phyloP scores from a whole-genome alignment of 129 eudicot species.

The Flaveria robusta region DNA sequence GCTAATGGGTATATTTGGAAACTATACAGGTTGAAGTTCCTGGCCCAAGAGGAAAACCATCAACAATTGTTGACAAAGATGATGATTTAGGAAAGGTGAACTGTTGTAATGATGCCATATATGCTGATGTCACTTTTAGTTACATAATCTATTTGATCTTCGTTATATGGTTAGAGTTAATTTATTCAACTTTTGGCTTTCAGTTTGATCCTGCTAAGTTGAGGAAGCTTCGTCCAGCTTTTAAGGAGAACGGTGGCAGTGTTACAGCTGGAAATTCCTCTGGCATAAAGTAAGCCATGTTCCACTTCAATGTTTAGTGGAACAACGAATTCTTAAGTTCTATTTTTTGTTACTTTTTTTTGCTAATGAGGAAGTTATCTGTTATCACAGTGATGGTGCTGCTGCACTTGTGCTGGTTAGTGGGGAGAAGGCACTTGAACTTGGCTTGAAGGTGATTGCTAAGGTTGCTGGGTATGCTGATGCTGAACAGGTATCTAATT shows the following conservation, averaged over 20 bases:
- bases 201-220: constrained; percentile 92
- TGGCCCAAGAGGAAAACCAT: constrained; percentile 95
- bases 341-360: neutral
- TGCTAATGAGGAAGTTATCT: neutral
- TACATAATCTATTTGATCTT: neutral
- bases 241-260: constrained; percentile 86
- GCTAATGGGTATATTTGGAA: constrained; percentile 23
- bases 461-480: constrained; percentile 93
- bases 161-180: neutral
- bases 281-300: constrained; percentile 73
- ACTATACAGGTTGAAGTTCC: constrained; percentile 84
- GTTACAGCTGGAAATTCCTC: constrained; percentile 99
- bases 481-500: constrained; percentile 87
- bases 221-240: constrained; percentile 92
- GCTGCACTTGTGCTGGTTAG: constrained; percentile 96
- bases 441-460: constrained; percentile 83
- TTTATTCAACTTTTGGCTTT: neutral
- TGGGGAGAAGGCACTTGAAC: constrained; percentile 86
- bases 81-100: constrained; percentile 94
- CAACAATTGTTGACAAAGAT: constrained; percentile 88
- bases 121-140: constrained; percentile 8
- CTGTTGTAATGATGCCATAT: neutral
- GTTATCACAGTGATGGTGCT: constrained; percentile 84
- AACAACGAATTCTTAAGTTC: neutral
- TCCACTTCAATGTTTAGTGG: neutral